A percentile compares a stretch with the other conserved stretches of the same genome.
phyloP scores from a whole-genome alignment of 805 yeast genomes.

The Ogataea minuta region DNA sequence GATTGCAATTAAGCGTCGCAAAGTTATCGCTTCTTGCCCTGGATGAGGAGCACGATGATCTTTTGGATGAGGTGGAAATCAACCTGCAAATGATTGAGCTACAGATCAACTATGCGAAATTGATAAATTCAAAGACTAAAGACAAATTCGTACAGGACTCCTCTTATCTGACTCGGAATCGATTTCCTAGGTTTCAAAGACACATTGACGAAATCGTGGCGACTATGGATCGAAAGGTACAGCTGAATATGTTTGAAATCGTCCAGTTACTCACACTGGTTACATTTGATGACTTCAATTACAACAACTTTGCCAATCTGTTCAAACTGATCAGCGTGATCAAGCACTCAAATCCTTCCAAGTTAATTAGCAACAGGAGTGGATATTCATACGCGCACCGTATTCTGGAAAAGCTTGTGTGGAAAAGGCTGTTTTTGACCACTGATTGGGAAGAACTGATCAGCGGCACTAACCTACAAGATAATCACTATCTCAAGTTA shows the following conservation, averaged over 20 bases:
- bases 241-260: slow-evolving; percentile 44
- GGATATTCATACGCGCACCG: slow-evolving; percentile 11
- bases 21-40: slow-evolving; percentile 60
- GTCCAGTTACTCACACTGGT: slow-evolving; percentile 45
- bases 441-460: slow-evolving; percentile 51
- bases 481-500: slow-evolving; percentile 17
- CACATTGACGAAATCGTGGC: slow-evolving; percentile 22
- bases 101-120: slow-evolving; percentile 31
- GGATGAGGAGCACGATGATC: slow-evolving; percentile 19
- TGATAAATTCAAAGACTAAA: slow-evolving; percentile 26
- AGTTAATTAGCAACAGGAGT: slow-evolving; percentile 1
- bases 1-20: slow-evolving; percentile 65
- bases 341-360: slow-evolving; percentile 30
- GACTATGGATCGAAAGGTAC: slow-evolving; percentile 37
- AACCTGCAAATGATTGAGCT: slow-evolving; percentile 28
- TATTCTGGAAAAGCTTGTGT: slow-evolving; percentile 38
- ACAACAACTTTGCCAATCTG: slow-evolving; percentile 44
- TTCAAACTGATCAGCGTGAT: slow-evolving; percentile 49
- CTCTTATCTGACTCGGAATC: slow-evolving; percentile 26
- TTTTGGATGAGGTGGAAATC: slow-evolving; percentile 47
- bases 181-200: slow-evolving; percentile 11
- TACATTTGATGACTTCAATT: slow-evolving; percentile 50
- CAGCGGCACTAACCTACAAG: slow-evolving; percentile 12
- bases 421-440: slow-evolving; percentile 56
- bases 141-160: slow-evolving; percentile 20